Evolutionary conservation across 169 alveolate species (phyloP).

Genomic region (Cryptosporidium andersoni): DNA sequence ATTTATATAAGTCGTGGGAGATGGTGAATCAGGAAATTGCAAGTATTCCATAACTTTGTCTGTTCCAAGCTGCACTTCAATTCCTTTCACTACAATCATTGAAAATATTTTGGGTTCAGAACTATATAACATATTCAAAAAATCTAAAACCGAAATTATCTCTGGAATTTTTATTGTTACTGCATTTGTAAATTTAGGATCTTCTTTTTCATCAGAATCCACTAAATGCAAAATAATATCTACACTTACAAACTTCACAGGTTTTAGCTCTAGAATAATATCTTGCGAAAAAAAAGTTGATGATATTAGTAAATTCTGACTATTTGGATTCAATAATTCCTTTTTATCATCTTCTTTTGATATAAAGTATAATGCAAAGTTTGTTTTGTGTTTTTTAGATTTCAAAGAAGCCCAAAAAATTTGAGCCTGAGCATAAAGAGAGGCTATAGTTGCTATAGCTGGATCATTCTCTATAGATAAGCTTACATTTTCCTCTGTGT

Average conservation of each 20-base stretch:
- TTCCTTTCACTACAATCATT: slow-evolving; percentile 17
- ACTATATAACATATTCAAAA: slow-evolving; percentile 3
- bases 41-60: slow-evolving; percentile 26
- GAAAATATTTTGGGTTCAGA: slow-evolving; percentile 8
- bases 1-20: slow-evolving; percentile 42
- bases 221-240: not conserved
- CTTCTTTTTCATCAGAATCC: not conserved
- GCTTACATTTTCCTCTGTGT: slow-evolving; percentile 6
- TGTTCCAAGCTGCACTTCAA: slow-evolving; percentile 12
- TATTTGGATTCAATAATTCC: slow-evolving; percentile 26
- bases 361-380: not conserved
- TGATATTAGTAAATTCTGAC: slow-evolving; percentile 11
- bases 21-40: slow-evolving; percentile 36
- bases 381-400: not conserved
- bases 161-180: slow-evolving; percentile 38
- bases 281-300: not conserved
- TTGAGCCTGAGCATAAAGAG: slow-evolving; percentile 56
- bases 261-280: not conserved
- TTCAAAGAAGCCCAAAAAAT: slow-evolving; percentile 20
- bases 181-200: not conserved
- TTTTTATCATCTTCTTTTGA: not conserved
- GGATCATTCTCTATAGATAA: slow-evolving; percentile 12
- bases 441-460: slow-evolving; percentile 17
- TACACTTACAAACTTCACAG: not conserved
- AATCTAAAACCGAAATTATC: slow-evolving; percentile 27